These are phyloP conservation scores for Pinus tabuliformis DNA, from an alignment of 75 land plant genomes.

Conservation along the genomic window DNA sequence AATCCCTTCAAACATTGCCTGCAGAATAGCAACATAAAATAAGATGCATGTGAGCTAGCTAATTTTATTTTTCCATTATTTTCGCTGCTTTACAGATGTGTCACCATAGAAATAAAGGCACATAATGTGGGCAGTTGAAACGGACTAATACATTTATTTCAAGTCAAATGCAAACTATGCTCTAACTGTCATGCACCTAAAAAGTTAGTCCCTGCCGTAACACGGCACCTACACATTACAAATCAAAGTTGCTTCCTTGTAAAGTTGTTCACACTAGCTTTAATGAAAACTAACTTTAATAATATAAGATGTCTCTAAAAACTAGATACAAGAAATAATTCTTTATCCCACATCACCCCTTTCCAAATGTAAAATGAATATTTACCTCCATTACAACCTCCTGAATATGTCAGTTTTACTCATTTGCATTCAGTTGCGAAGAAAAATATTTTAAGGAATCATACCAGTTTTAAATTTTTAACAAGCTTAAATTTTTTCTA, in stretches of 20 bases:
- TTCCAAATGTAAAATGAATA: no score
- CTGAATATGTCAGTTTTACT: no score
- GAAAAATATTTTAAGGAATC: no score
- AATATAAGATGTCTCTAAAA: no score
- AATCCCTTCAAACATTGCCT: conserved; percentile 99
- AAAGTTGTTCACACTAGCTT: not conserved
- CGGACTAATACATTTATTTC: not conserved
- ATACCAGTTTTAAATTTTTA: no score
- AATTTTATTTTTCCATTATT: not conserved
- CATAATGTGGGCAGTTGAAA: not conserved
- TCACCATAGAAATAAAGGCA: not conserved
- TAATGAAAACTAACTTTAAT: not conserved
- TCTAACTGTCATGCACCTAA: not conserved
- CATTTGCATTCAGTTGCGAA: no score
- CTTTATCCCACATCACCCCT: no score
- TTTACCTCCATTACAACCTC: no score
- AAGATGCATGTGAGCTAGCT: not conserved
- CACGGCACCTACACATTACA: not conserved
- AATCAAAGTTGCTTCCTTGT: not conserved
- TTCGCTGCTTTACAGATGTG: not conserved
- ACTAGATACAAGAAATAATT: no score
- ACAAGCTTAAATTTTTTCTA: no score
- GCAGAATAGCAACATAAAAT: conserved; percentile 8
- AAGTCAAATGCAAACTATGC: not conserved
- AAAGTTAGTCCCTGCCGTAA: not conserved